Evolutionary conservation across 1,284 basidiomycete species (phyloP).

Genomic region (Fistulinella staudtii): DNA sequence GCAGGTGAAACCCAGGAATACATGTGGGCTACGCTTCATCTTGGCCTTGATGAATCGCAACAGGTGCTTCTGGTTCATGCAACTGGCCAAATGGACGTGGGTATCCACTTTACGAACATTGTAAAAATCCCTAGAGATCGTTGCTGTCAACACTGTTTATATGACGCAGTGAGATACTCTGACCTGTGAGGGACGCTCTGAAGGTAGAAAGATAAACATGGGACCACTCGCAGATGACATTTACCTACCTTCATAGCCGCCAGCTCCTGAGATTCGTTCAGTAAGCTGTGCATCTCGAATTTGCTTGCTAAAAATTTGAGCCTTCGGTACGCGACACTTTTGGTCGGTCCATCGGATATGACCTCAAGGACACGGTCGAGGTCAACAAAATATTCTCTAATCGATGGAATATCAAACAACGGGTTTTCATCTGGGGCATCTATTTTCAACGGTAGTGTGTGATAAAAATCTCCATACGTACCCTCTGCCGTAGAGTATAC

Average conservation of each 20-base stretch:
- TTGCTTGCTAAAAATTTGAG: conserved; percentile 95
- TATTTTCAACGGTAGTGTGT: background rate
- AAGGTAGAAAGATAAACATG: conserved; percentile 18
- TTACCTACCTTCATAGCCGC: conserved; percentile 88
- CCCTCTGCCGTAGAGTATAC: conserved; percentile 56
- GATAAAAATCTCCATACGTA: conserved; percentile 20
- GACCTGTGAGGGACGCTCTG: conserved; percentile 52
- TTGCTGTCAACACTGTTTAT: conserved; percentile 10
- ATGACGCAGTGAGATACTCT: conserved; percentile 6
- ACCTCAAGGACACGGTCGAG: conserved; percentile 87
- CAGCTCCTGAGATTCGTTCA: conserved; percentile 94
- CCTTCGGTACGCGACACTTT: conserved; percentile 92
- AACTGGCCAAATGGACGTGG: conserved; percentile 97
- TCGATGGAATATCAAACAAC: conserved; percentile 77
- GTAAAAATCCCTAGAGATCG: conserved; percentile 83
- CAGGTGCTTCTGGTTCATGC: conserved; percentile 99
- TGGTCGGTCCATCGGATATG: conserved; percentile 91
- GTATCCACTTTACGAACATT: conserved; percentile 98
- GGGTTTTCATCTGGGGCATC: conserved; percentile 46
- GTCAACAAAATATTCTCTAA: conserved; percentile 94
- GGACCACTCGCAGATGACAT: background rate
- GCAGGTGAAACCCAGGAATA: conserved; percentile 30
- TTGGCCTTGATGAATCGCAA: conserved; percentile 98
- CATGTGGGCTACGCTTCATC: conserved; percentile 80
- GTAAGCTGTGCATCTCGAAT: conserved; percentile 89